Base-by-base conservation (phyloP, 2,329 filamentous ascomycete genomes). In the Pseudogymnoascus sp. region DNA sequence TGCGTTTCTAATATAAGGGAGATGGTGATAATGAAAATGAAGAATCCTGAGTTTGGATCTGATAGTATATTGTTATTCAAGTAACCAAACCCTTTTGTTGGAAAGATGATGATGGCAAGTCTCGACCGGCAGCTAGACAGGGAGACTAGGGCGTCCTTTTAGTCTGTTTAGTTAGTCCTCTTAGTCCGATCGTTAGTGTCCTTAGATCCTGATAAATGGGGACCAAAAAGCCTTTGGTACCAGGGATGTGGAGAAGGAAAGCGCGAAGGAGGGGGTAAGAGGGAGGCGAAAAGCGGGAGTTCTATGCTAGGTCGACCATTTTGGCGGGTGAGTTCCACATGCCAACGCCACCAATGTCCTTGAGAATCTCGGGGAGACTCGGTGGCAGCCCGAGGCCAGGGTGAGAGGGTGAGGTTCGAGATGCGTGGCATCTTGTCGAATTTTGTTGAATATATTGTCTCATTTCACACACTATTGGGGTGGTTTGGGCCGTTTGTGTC, bases 401-500 rank as follows among this genome's bases (percentile, higher is more conserved):
- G 31, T 25, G 6, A 25, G 3, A 7, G 42, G 42, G 4, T 28
- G 44, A 8, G 44, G 44, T 50, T 50, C 14, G 44, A 50, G 44
- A 28, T 50, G 44, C 14, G 44, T n/a, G 44, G 44, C 23, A 50
- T 28, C 4, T n/a, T 16, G 12, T 16, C 4, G 23, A 18, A 11
- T 50, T 50, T 28, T 28, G 44, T 50, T 50, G 23, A 50, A 50
- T 50, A 50, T 50, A 34, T 50, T 50, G 44, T 50, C 44, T 50
- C 44, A 50, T 46, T 50, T 16, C 3, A 28, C 12, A n/a, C 23
- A 50, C 44, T n/a, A 12, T 50, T 50, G 16, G 6, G 23, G 23
- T 50, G 6, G 7, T 50, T 50, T 50, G 23, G 23, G 14, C 44
- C 44, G 44, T 16, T 28, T 28, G 7, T 28, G 44, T n/a, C 23